These are phyloP conservation scores for Globisporangium viniferum DNA, from an alignment of 352 stramenopile species.

Conservation along the genomic window DNA sequence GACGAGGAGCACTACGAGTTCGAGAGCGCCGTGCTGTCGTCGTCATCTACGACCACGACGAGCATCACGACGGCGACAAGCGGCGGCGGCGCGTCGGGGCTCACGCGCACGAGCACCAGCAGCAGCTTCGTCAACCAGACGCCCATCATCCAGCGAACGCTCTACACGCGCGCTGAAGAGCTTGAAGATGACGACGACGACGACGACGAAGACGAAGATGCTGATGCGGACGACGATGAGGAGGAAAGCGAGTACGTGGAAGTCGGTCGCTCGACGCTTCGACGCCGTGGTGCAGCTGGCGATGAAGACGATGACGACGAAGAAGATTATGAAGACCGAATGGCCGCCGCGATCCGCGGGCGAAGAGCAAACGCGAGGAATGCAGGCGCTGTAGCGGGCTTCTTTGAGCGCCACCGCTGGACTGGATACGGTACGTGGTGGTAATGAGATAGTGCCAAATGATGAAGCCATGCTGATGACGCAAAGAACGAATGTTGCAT, in stretches of 20 bases:
- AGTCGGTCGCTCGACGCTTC: conserved; percentile 18
- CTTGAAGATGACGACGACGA: conserved; percentile 31
- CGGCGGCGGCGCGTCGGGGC: background rate
- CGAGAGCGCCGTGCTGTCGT: background rate
- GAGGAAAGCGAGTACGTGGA: conserved; percentile 27
- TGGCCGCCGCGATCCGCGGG: background rate
- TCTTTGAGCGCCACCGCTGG: conserved; percentile 9
- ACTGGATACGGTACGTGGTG: conserved; percentile 5
- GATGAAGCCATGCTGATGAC: background rate
- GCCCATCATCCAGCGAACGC: conserved; percentile 56
- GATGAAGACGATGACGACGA: background rate
- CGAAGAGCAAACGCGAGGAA: background rate
- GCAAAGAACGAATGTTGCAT: background rate
- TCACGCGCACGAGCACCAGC: conserved; percentile 1
- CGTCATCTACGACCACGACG: background rate
- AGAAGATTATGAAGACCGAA: background rate
- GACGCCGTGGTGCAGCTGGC: background rate
- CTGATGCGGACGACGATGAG: conserved; percentile 29
- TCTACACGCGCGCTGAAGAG: conserved; percentile 44
- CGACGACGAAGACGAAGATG: conserved; percentile 31
- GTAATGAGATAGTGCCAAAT: too few relatives aligned
- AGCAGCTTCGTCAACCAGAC: conserved; percentile 31
- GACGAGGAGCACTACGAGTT: conserved; percentile 17
- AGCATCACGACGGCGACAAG: background rate
- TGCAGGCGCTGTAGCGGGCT: conserved; percentile 1